Base-by-base conservation (phyloP, 2,329 filamentous ascomycete genomes). In the Ilyonectria sp. region DNA sequence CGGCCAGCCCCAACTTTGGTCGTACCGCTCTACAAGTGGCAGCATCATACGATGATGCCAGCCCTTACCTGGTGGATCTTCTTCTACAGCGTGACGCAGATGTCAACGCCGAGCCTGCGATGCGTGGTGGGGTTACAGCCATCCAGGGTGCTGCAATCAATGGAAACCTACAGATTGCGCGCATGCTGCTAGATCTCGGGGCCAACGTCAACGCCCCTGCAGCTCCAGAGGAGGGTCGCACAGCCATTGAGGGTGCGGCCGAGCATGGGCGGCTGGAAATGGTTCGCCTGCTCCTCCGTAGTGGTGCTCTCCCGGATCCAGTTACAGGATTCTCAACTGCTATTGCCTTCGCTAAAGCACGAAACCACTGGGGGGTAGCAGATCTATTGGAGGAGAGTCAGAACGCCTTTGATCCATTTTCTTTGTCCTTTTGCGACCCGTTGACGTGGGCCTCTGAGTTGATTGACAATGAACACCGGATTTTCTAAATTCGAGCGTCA, bases 231-330 rank as follows among this genome's bases (percentile, higher is more conserved):
- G 26, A 49, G 29, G 60, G 60, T 4, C 50, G 52, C 21, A 57
- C 50, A 7, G 60, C 52, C 6, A 17, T 63, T 2, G 60, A 63
- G 43, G 60, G 60, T 3, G 60, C 60, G 3, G 60, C 60, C 2
- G 52, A 63, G 52, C 60, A 63, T 17, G 60, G 60, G 8, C 55
- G 60, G 52, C 46, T 56, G 8, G 60, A 63, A 5, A 63, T 63
- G 52, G 43, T 63, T 7, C 26, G 21, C 15, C 49, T 50, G 4
- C 60, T 63, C 10, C 60, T 63, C 3, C 47, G 31, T 4, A 26
- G 26, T 29, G 52, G 52, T 21, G 60, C 52, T 3, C 10, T 15
- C 3, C 60, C 60, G n/a, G 23, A 49, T 26, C 5, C 9, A 19
- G 13, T 21, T 10, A 31, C 5, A 1, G 60, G 52, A 29, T 57